phyloP scores from a whole-genome alignment of 2,329 filamentous ascomycete species.

The Sporothrix protearum region DNA sequence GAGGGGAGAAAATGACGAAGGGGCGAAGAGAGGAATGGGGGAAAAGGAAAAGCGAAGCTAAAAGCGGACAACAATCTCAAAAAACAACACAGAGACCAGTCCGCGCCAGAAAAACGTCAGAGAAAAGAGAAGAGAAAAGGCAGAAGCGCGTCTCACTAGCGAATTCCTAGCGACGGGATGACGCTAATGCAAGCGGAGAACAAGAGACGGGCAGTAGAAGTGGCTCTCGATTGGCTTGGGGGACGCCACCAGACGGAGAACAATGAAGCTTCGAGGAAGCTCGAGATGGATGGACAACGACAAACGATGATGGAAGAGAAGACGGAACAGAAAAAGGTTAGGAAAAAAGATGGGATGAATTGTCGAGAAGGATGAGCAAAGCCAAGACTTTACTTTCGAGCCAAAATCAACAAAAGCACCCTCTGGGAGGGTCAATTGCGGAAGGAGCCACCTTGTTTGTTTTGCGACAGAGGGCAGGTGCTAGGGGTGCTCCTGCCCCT shows the following conservation, averaged over 20 bases:
- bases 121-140: not conserved
- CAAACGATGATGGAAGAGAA: not conserved
- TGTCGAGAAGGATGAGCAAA: not conserved
- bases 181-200: conserved; percentile 3
- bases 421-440: not conserved
- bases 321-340: not conserved
- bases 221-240: not conserved
- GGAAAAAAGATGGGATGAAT: conserved; percentile 1
- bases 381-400: conserved; percentile 4
- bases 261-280: not conserved
- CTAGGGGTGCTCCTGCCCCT: not conserved
- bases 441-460: conserved; percentile 10
- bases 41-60: not conserved
- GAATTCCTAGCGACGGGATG: not conserved
- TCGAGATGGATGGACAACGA: not conserved
- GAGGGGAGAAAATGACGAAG: not conserved
- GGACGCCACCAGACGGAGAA: not conserved
- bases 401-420: not conserved
- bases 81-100: conserved; percentile 11
- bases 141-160: conserved; percentile 15
- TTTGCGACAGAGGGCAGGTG: conserved; percentile 12
- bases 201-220: not conserved
- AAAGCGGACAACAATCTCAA: not conserved
- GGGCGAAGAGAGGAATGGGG: not conserved
- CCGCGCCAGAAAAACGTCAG: not conserved